Percentiles rank a stretch among this genome's conserved stretches.
phyloP scores from a whole-genome alignment of 2,329 filamentous ascomycete genomes.

The Ascochyta clinopodiicola region DNA sequence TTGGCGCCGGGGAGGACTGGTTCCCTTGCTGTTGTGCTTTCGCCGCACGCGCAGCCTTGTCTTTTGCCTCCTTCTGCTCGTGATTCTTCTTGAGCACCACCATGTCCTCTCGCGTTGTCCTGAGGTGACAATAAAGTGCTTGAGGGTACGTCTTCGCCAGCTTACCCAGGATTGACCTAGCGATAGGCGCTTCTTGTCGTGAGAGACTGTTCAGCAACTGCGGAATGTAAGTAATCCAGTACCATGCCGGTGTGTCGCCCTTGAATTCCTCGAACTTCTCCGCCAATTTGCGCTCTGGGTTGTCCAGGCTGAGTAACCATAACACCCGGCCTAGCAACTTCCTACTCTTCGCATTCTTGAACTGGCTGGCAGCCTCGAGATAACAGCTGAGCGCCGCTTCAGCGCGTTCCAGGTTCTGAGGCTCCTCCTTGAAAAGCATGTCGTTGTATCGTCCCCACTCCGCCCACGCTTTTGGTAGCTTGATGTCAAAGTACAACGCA shows the following conservation, averaged over 20 bases:
- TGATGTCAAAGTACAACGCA: conserved; percentile 93
- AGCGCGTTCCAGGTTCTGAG: conserved; percentile 79
- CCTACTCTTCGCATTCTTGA: conserved; percentile 95
- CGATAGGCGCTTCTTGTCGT: conserved; percentile 87
- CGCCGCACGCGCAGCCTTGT: conserved; percentile 54
- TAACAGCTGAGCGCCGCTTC: conserved; percentile 95
- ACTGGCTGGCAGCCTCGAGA: conserved; percentile 91
- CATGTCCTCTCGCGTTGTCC: conserved; percentile 95
- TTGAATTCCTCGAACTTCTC: conserved; percentile 94
- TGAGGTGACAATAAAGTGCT: conserved; percentile 89
- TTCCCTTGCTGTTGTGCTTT: conserved; percentile 68
- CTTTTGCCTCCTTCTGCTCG: conserved; percentile 66
- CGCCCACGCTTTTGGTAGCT: conserved; percentile 95
- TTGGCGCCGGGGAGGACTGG: conserved; percentile 46
- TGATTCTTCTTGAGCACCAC: conserved; percentile 87
- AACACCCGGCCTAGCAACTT: conserved; percentile 92
- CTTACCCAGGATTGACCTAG: conserved; percentile 85
- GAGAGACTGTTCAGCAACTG: conserved; percentile 91
- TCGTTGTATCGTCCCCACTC: conserved; percentile 99
- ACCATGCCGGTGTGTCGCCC: conserved; percentile 97
- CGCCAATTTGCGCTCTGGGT: conserved; percentile 81
- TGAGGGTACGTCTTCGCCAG: conserved; percentile 97
- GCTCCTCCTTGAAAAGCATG: conserved; percentile 90
- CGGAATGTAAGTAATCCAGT: conserved; percentile 99
- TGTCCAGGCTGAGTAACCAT: conserved; percentile 94